phyloP scores from a whole-genome alignment of 2,329 filamentous ascomycete genomes.

The Hypoxylon sp. region DNA sequence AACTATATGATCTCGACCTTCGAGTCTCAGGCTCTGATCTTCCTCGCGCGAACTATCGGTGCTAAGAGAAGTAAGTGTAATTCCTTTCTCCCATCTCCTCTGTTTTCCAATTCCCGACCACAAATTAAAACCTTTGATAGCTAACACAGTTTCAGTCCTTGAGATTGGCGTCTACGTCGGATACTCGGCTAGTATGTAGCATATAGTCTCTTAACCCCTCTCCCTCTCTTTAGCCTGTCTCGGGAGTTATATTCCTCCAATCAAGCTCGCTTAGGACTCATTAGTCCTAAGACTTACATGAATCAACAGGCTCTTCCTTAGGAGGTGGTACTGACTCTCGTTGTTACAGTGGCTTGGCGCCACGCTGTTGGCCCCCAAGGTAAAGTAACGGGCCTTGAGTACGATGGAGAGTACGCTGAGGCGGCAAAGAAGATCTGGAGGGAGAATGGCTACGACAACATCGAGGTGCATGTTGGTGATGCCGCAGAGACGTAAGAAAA shows the following conservation, averaged over 20 bases:
- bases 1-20: constrained; percentile 61
- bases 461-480: constrained; percentile 64
- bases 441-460: constrained; percentile 60
- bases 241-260: constrained; percentile 18
- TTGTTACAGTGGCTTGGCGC: constrained; percentile 59
- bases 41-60: constrained; percentile 60
- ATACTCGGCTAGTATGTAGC: constrained; percentile 58
- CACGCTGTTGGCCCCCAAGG: constrained; percentile 62
- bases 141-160: constrained; percentile 57
- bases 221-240: constrained; percentile 24
- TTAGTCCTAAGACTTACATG: constrained; percentile 10
- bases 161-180: constrained; percentile 66
- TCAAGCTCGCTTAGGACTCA: not conserved
- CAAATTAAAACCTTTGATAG: not conserved
- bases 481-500: constrained; percentile 62
- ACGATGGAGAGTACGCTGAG: constrained; percentile 60
- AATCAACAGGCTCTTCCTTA: too few species aligned
- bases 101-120: not conserved
- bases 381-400: constrained; percentile 64
- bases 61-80: constrained; percentile 58
- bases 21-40: constrained; percentile 60
- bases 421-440: constrained; percentile 59
- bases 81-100: not conserved
- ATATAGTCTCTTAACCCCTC: not conserved
- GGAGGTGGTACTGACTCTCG: constrained; percentile 1